Evolutionary conservation across 2,329 filamentous ascomycete genomes (phyloP).

Genomic region (Penicillium psychrosexuale): DNA sequence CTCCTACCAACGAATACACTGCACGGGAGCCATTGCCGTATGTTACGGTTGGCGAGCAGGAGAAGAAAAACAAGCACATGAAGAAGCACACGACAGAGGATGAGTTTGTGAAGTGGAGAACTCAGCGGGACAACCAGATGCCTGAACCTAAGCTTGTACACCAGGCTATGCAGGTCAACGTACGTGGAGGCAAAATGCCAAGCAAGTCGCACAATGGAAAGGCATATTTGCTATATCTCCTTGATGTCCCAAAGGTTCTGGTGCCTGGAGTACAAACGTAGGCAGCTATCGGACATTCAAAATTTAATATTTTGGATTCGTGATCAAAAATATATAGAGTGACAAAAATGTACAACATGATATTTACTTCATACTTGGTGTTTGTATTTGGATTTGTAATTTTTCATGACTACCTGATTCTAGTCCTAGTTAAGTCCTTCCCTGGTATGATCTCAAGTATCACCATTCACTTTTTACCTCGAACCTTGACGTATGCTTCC

Average conservation of each 20-base stretch:
- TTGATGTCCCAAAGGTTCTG: constrained; percentile 11
- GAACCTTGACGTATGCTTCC: constrained; percentile 40
- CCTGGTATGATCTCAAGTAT: too few relatives aligned
- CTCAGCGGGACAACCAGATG: constrained; percentile 31
- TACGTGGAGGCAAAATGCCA: constrained; percentile 39
- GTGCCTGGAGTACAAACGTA: not conserved
- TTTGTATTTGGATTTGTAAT: not conserved
- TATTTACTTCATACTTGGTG: not conserved
- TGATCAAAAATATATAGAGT: not conserved
- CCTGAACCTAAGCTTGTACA: constrained; percentile 36
- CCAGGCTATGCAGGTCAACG: constrained; percentile 41
- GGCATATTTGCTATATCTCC: constrained; percentile 12
- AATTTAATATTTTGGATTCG: not conserved
- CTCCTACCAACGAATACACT: constrained; percentile 24
- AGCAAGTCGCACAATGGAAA: constrained; percentile 13
- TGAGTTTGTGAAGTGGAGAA: constrained; percentile 34
- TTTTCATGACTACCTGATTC: not conserved
- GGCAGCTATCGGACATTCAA: rapidly evolving
- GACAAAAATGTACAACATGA: not conserved
- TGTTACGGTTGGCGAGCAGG: constrained; percentile 37
- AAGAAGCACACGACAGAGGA: constrained; percentile 24
- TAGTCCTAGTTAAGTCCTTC: too few relatives aligned
- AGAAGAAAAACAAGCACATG: constrained; percentile 35
- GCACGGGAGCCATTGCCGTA: constrained; percentile 21
- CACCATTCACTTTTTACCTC: constrained; percentile 1